Percentiles rank a stretch among this genome's conserved stretches.
phyloP scores from a whole-genome alignment of 2,329 filamentous ascomycete genomes.

The Fusarium sarcochroum region DNA sequence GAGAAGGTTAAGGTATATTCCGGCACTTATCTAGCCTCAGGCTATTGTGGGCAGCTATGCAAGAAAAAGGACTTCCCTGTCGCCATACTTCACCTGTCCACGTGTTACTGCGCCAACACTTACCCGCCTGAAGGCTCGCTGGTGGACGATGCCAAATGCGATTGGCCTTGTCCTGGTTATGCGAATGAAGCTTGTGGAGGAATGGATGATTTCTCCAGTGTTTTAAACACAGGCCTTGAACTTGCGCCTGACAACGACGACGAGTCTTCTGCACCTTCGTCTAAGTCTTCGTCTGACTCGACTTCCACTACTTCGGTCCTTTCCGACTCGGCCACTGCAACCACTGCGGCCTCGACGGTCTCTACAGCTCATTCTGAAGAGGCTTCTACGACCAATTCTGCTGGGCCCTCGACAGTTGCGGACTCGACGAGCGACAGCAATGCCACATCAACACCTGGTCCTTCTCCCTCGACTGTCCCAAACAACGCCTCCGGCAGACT shows the following conservation, averaged over 20 bases:
- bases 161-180: slow-evolving; percentile 31
- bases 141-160: slow-evolving; percentile 33
- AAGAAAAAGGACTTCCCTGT: neutral
- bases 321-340: neutral
- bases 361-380: neutral
- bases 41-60: slow-evolving; percentile 7
- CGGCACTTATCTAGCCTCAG: neutral
- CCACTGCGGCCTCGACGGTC: neutral
- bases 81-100: neutral
- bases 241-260: slow-evolving; percentile 4
- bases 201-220: slow-evolving; percentile 15
- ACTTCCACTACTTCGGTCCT: neutral
- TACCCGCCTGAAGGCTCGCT: slow-evolving; percentile 23
- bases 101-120: slow-evolving; percentile 32
- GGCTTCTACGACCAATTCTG: neutral
- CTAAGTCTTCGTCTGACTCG: neutral
- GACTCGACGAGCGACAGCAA: neutral
- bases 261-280: neutral
- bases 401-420: neutral
- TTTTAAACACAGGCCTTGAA: slow-evolving; percentile 25
- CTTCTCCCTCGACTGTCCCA: slow-evolving; percentile 4
- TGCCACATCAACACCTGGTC: slow-evolving; percentile 7
- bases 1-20: neutral
- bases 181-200: slow-evolving; percentile 26
- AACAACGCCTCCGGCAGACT: slow-evolving; percentile 24